These are phyloP conservation scores for Annulohypoxylon maeteangense DNA, from an alignment of 495 filamentous ascomycete genomes.

Conservation along the genomic window DNA sequence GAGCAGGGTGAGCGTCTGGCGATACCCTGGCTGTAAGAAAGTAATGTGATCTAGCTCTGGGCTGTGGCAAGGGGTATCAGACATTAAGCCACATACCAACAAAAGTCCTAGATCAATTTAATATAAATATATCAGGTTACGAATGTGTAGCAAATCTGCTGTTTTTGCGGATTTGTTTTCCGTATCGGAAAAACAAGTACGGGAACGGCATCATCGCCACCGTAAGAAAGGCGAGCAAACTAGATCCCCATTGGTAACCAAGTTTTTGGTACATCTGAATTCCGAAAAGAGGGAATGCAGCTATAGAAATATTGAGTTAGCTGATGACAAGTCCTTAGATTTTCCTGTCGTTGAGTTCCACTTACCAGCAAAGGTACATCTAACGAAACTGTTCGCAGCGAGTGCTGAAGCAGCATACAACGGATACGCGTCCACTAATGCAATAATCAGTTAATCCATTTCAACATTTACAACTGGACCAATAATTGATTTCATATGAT, in stretches of 20 bases:
- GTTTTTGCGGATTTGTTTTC: conserved; percentile 62
- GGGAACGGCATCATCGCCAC: conserved; percentile 76
- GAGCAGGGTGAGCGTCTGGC: neutral
- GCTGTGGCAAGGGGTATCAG: neutral
- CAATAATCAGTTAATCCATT: conserved; percentile 38
- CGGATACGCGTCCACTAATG: conserved; percentile 86
- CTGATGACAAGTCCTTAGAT: neutral
- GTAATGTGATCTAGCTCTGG: neutral
- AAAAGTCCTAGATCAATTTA: neutral
- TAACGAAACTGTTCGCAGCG: conserved; percentile 86
- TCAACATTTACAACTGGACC: no score
- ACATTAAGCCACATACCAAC: neutral
- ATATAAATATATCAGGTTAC: neutral
- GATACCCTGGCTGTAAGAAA: neutral
- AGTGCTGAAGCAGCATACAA: conserved; percentile 87
- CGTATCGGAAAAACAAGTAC: conserved; percentile 74
- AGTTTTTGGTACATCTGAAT: conserved; percentile 71
- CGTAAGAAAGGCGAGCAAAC: conserved; percentile 74
- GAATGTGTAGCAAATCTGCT: conserved; percentile 57
- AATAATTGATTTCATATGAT: neutral
- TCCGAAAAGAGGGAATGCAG: conserved; percentile 61
- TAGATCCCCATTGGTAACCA: conserved; percentile 78
- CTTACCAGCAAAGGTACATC: conserved; percentile 84
- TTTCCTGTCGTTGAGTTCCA: conserved; percentile 41
- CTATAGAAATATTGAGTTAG: conserved; percentile 53